Conservation (phyloP, 176 grass and related monocot species). For the Carex scoparia region DNA sequence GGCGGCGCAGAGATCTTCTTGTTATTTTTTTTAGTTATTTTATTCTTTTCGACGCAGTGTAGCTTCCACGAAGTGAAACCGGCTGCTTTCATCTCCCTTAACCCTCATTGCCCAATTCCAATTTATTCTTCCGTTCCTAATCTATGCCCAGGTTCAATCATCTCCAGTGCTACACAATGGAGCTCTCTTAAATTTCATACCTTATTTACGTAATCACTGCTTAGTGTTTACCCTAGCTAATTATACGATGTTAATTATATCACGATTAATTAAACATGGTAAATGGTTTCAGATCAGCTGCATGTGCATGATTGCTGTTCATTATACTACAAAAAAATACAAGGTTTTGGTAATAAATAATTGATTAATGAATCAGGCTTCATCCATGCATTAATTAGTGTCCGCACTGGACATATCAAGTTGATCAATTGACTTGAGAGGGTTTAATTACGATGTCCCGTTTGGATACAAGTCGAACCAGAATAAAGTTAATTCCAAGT, state of each 20-base stretch:
- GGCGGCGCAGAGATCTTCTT: neutral
- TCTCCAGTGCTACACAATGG: neutral
- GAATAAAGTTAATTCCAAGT: constrained; percentile 9
- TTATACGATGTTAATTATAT: too few species aligned
- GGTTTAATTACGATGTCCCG: neutral
- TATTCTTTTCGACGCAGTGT: neutral
- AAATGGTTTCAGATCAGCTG: neutral
- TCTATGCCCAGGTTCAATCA: neutral
- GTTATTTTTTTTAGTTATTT: neutral
- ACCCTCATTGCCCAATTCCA: neutral
- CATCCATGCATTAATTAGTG: neutral
- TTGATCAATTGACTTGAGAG: neutral
- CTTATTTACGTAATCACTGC: too few species aligned
- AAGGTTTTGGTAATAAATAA: neutral
- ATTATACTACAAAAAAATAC: neutral
- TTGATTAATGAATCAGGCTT: neutral
- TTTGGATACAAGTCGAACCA: neutral
- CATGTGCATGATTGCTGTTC: neutral
- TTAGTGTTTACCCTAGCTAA: too few species aligned
- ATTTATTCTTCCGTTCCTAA: neutral
- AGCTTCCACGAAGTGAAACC: neutral
- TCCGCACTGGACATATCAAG: neutral
- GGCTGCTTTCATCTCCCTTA: neutral
- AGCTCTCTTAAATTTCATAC: too few species aligned
- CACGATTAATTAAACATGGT: neutral